Evolutionary conservation across 2,329 filamentous ascomycete species (phyloP), one percentile per base, ranked within the genome.

Genomic region (Colletotrichum sp.): DNA sequence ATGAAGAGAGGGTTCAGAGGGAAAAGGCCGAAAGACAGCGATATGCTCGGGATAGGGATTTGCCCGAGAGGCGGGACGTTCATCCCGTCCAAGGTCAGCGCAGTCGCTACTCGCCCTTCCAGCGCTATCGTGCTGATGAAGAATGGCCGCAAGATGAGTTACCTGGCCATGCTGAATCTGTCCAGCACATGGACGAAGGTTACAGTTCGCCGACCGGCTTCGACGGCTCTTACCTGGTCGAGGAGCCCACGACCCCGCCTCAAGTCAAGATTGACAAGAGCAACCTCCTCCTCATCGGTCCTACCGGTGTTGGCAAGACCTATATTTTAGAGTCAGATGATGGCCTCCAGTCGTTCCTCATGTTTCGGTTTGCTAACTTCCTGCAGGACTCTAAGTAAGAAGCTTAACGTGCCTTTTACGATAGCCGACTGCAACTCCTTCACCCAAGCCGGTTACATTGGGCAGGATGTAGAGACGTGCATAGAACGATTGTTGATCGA

Each of bases 381-480:
- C n/a, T 3, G 4, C 69, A 97, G 96, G 84, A 98, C 96, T 0
- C 87, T 98, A 52, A 97, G 96, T 79, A 94, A 96, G 81, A 94
- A 97, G 68, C 90, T 99, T n/a, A 96, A 97, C 76, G 96, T 98
- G 0, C 97, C 97, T 0, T 98, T 98, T 81, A 96, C 95, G 77
- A 98, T 98, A 84, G 96, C 95, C 76, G 96, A 98, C 84, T 98
- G 96, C 84, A 98, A 97, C 66, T 95, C 96, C 7, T 96, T 98
- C 78, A 98, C 96, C 0, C 96, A 98, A 85, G 96, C 96, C 6
- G 96, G 97, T 30, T 99, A 99, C 80, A 98, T 99, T 79, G 97
- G 97, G 34, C 96, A 98, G 82, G 97, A 99, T 82, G 96, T 96
- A n/a, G 97, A 99, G 82, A 93, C 95, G 1, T 98, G 96, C 80